Evolutionary conservation across 164 flowering plant species (phyloP), one percentile per base, ranked within the genome.

Genomic region (Vitis labrusca): DNA sequence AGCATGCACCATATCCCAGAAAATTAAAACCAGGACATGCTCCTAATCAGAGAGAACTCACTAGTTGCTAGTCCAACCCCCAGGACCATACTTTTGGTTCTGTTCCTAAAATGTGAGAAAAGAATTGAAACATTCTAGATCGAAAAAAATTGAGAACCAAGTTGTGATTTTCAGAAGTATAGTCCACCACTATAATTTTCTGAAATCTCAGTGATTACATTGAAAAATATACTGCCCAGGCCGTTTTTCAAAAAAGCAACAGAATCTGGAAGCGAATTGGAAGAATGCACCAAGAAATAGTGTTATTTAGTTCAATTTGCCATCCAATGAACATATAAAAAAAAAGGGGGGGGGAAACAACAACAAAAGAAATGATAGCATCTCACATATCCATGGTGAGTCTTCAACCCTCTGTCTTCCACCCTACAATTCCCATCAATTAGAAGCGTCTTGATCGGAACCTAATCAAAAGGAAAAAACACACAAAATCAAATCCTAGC

Each of bases 401-500:
- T 92, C 88, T 93, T 92, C 87, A 93, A 78, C 56, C 98, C 99
- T 66, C 98, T 85, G 69, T 96, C 99, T 85, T 96, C 99, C 75
- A 96, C 99, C 78, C 99, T 79, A 79, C 97, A 96, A 71, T 87
- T 96, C 17, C 99, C 99, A 78, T 96, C 97, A 52, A 96, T 89
- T 29, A 92, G 73, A 71, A 96, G 80, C 10, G 98, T 92, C 88
- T 96, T 93, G 78, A 93, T 83, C 9, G 99, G 99, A 70, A 89
- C 98, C 99, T 96, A 63, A 66, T 64, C 51, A 73, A 5, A 48
- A 9, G 52, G 57, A 50, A 48, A 48, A 47, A 56, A 62, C 19
- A 71, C 15, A 65, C 50, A 47, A 60, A 54, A 9, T 51, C 10
- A 47, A 53, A 50, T 32, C 44, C 44, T 32, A 32, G 44, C 44